Conservation (phyloP, 805 yeast genomes). For the Yarrowia osloensis region DNA sequence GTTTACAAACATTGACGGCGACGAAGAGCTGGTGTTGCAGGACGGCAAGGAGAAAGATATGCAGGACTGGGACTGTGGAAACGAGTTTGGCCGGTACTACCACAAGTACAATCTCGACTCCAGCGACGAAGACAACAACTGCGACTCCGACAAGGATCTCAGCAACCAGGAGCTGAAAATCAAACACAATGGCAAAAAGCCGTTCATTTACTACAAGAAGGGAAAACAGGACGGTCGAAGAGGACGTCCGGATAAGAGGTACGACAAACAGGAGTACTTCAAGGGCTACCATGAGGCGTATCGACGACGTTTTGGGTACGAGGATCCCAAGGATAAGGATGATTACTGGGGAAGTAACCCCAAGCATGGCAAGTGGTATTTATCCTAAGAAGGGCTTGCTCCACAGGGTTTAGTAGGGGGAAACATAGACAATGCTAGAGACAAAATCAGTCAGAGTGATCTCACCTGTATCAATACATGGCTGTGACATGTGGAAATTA, state of each 20-base stretch:
- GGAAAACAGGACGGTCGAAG: neutral
- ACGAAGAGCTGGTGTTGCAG: neutral
- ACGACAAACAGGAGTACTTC: neutral
- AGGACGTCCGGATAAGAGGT: neutral
- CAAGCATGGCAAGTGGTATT: neutral
- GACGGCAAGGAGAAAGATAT: neutral
- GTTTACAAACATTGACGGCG: neutral
- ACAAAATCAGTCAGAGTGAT: no score
- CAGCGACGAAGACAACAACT: neutral
- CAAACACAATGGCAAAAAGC: neutral
- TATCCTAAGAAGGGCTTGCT: no score
- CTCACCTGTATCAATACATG: no score
- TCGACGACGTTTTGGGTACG: neutral
- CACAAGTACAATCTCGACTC: neutral
- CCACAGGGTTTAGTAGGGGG: no score
- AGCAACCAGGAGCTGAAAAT: neutral
- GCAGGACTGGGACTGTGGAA: neutral
- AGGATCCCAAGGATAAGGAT: neutral
- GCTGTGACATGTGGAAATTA: no score
- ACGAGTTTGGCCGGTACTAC: neutral
- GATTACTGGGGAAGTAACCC: neutral
- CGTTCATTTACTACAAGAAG: neutral
- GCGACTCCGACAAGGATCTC: neutral
- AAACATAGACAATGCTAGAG: no score
- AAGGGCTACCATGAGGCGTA: neutral